Conservation (phyloP, 2,329 filamentous ascomycete species). For the Dactylellina drechsleri region DNA sequence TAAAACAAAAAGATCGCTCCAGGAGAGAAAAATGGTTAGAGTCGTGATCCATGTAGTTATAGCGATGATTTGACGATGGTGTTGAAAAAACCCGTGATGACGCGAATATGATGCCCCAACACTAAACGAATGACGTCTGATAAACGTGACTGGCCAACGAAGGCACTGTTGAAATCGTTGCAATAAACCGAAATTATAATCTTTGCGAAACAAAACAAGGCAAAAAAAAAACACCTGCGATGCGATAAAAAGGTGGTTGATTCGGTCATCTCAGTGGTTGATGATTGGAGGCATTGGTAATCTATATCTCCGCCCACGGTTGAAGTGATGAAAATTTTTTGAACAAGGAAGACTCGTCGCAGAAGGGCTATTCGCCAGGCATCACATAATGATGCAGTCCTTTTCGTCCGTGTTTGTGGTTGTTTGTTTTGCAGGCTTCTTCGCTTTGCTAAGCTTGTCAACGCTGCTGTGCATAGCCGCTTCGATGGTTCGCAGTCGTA, state of each 20-base stretch:
- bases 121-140: slow-evolving; percentile 17
- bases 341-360: neutral
- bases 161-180: slow-evolving; percentile 18
- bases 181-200: slow-evolving; percentile 13
- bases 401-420: slow-evolving; percentile 33
- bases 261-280: neutral
- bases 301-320: neutral
- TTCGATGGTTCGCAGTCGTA: slow-evolving; percentile 84
- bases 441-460: slow-evolving; percentile 49
- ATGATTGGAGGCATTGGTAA: neutral
- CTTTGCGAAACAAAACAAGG: too few relatives aligned
- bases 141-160: neutral
- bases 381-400: slow-evolving; percentile 53
- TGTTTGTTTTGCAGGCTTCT: slow-evolving; percentile 37
- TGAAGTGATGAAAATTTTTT: neutral
- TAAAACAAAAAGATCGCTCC: neutral
- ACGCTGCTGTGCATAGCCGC: slow-evolving; percentile 75
- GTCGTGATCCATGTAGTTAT: slow-evolving; percentile 18
- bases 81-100: slow-evolving; percentile 1
- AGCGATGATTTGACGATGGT: slow-evolving; percentile 9
- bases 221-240: neutral
- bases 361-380: neutral
- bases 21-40: slow-evolving; percentile 1
- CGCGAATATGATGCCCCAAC: slow-evolving; percentile 18
- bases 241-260: neutral